Percentiles rank a stretch among this genome's conserved stretches.
Conservation (phyloP, 1,139 yeast genomes). For the Debaryomyces fabryi region DNA sequence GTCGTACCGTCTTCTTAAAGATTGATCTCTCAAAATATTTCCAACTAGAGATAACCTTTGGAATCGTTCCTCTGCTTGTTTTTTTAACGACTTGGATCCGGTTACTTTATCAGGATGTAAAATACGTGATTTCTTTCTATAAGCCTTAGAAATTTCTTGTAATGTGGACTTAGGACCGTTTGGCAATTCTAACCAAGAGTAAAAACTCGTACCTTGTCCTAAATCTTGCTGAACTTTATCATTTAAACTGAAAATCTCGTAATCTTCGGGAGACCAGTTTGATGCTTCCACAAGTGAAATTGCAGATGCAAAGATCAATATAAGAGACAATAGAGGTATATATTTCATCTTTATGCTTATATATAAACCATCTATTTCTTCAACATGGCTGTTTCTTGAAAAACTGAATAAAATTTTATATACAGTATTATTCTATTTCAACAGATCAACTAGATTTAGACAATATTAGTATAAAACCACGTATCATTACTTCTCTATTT, state of each 20-base stretch:
- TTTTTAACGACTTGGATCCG: constrained; percentile 45
- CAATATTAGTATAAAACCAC: not conserved
- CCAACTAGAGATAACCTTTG: constrained; percentile 77
- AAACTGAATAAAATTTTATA: not conserved
- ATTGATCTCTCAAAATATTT: constrained; percentile 64
- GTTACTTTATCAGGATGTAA: constrained; percentile 83
- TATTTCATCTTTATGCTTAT: constrained; percentile 2
- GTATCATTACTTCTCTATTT: not conserved
- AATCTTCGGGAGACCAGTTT: constrained; percentile 58
- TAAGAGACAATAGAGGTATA: not conserved
- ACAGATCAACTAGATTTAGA: constrained; percentile 3
- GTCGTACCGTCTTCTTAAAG: constrained; percentile 76
- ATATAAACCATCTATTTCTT: not conserved
- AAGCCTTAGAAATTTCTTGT: constrained; percentile 73
- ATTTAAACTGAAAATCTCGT: constrained; percentile 78
- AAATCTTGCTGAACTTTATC: constrained; percentile 66
- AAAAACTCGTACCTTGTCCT: constrained; percentile 66
- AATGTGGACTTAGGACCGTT: constrained; percentile 56
- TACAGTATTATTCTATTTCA: not conserved
- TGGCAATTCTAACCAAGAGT: constrained; percentile 61
- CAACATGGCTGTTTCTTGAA: not conserved
- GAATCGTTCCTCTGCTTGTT: constrained; percentile 58
- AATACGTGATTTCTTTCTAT: constrained; percentile 67
- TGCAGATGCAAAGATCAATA: constrained; percentile 15
- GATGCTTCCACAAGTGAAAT: constrained; percentile 26